These are phyloP conservation scores for Phaeolepiota aurea DNA, from an alignment of 768 basidiomycete genomes.

Conservation along the genomic window DNA sequence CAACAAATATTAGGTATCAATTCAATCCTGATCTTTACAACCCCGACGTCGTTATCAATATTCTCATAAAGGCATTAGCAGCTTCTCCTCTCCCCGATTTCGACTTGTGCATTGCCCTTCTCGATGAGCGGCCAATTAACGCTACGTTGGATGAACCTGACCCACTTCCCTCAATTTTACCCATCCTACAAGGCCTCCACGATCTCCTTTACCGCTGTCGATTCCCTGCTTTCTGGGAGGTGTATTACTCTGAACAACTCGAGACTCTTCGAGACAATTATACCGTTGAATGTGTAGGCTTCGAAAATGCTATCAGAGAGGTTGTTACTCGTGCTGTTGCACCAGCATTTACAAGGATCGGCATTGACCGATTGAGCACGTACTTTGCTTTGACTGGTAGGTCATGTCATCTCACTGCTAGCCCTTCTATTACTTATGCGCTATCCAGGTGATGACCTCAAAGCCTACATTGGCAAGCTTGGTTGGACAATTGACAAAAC, in stretches of 20 bases:
- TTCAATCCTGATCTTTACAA: conserved; percentile 93
- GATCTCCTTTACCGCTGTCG: conserved; percentile 74
- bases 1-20: conserved; percentile 73
- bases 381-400: conserved; percentile 65
- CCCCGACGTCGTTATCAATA: conserved; percentile 88
- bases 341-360: conserved; percentile 72
- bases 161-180: conserved; percentile 65
- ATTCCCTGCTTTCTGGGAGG: conserved; percentile 80
- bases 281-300: conserved; percentile 75
- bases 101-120: conserved; percentile 87
- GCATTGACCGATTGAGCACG: conserved; percentile 52
- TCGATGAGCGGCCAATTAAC: conserved; percentile 61
- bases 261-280: conserved; percentile 78
- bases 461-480: conserved; percentile 50
- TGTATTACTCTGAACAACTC: conserved; percentile 62
- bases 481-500: conserved; percentile 57
- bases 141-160: conserved; percentile 69
- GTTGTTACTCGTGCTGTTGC: conserved; percentile 73
- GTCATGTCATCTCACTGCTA: conserved; percentile 6
- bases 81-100: conserved; percentile 87
- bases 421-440: not conserved
- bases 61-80: conserved; percentile 87
- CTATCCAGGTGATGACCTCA: conserved; percentile 44
- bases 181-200: conserved; percentile 58
- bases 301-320: conserved; percentile 75